Percentiles rank a stretch among this genome's conserved stretches.
These are phyloP conservation scores for Hygrophila difformis DNA, from an alignment of 257 asterid species.

Conservation along the genomic window DNA sequence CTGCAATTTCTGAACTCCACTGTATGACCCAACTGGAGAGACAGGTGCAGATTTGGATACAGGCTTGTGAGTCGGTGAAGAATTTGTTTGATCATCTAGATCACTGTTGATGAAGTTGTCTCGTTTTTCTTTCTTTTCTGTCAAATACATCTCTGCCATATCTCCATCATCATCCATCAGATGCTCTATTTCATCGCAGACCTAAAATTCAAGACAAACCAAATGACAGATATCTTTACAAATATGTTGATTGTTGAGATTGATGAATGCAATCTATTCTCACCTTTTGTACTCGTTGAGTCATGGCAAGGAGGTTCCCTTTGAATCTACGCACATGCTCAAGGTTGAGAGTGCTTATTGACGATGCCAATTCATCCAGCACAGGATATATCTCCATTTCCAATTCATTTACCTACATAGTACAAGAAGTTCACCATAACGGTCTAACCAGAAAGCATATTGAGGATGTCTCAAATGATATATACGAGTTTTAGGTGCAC, in stretches of 20 bases:
- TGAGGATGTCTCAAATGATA: background rate
- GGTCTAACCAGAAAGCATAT: background rate
- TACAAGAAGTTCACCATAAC: slow-evolving; percentile 21
- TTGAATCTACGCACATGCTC: slow-evolving; percentile 97
- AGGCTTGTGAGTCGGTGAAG: slow-evolving; percentile 24
- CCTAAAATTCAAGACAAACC: slow-evolving; percentile 36
- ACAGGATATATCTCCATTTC: slow-evolving; percentile 88
- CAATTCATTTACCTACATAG: slow-evolving; percentile 75
- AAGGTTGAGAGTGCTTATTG: slow-evolving; percentile 85
- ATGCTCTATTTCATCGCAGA: slow-evolving; percentile 92
- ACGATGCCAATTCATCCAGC: slow-evolving; percentile 82
- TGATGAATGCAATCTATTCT: slow-evolving; percentile 2
- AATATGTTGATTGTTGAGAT: slow-evolving; percentile 8
- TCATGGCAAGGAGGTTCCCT: slow-evolving; percentile 88
- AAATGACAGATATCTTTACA: slow-evolving; percentile 5
- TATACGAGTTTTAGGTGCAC: background rate
- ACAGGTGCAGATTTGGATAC: slow-evolving; percentile 67
- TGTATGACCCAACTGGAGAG: slow-evolving; percentile 65
- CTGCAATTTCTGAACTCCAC: slow-evolving; percentile 50
- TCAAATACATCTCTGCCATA: slow-evolving; percentile 98
- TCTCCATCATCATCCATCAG: slow-evolving; percentile 98
- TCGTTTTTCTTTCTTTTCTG: slow-evolving; percentile 83
- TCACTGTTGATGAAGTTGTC: slow-evolving; percentile 44
- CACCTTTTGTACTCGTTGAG: slow-evolving; percentile 97
- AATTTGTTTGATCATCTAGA: slow-evolving; percentile 31